Evolutionary conservation across 345 rosid genomes (phyloP).

Genomic region (Aquilaria sinensis): DNA sequence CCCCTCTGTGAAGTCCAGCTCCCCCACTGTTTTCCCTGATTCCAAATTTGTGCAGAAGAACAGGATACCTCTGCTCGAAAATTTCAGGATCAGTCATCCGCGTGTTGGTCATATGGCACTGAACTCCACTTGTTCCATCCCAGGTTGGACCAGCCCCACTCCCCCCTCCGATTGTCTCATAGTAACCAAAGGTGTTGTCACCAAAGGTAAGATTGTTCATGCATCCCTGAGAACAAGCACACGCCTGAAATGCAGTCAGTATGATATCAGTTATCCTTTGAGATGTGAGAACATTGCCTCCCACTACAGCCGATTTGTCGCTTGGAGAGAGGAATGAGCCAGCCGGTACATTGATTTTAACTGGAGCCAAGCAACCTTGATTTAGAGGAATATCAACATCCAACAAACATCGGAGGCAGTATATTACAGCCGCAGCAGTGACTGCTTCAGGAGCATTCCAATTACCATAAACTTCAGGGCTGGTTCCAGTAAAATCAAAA

Average conservation of each 20-base stretch:
- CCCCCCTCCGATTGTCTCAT: conserved; percentile 95
- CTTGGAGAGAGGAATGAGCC: conserved; percentile 93
- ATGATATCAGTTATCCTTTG: conserved; percentile 89
- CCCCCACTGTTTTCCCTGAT: conserved; percentile 87
- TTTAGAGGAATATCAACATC: conserved; percentile 91
- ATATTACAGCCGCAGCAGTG: conserved; percentile 90
- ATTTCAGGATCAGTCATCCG: conserved; percentile 99
- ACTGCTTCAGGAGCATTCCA: conserved; percentile 99
- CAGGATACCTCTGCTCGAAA: conserved; percentile 94
- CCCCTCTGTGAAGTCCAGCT: conserved; percentile 64
- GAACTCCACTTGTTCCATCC: conserved; percentile 94
- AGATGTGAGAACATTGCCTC: conserved; percentile 93
- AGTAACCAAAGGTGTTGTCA: conserved; percentile 79
- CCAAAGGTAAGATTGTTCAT: conserved; percentile 99
- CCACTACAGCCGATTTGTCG: conserved; percentile 94
- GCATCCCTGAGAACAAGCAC: conserved; percentile 97
- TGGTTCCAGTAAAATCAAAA: conserved; percentile 88
- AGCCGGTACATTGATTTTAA: conserved; percentile 59
- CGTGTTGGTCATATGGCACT: conserved; percentile 97
- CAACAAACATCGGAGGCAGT: conserved; percentile 85
- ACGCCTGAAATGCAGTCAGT: conserved; percentile 83
- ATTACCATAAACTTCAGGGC: conserved; percentile 89
- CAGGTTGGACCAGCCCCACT: conserved; percentile 89
- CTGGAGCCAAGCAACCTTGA: conserved; percentile 95
- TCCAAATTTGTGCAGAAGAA: conserved; percentile 72